Conservation (phyloP, 306 rosid species). For the Castanospermum australe region DNA sequence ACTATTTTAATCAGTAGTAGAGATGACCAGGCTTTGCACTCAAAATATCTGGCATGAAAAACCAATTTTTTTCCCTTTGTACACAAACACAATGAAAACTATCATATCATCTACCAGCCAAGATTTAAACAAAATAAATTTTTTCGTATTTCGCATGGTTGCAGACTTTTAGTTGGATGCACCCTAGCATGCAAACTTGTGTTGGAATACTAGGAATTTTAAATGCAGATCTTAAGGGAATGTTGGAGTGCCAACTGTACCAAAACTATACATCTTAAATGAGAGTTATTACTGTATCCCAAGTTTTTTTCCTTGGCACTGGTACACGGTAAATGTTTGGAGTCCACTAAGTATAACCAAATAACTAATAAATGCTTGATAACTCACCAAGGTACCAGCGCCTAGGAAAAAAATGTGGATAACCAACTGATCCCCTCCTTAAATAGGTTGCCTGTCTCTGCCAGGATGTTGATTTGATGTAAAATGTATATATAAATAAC, state of each 20-base stretch:
- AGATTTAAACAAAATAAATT: not conserved
- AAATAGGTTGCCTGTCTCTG: not conserved
- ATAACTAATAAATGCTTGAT: too few relatives aligned
- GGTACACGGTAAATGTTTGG: too few relatives aligned
- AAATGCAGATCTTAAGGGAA: not conserved
- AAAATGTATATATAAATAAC: not conserved
- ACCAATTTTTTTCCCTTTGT: not conserved
- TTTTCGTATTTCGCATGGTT: not conserved
- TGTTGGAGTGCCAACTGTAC: not conserved
- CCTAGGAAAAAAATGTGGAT: too few relatives aligned
- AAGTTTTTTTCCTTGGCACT: too few relatives aligned
- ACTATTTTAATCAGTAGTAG: too few relatives aligned
- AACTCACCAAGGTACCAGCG: too few relatives aligned
- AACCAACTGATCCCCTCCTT: too few relatives aligned
- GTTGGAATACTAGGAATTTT: not conserved
- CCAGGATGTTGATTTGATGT: not conserved
- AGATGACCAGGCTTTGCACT: not conserved
- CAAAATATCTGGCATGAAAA: not conserved
- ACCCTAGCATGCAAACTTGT: not conserved
- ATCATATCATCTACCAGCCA: not conserved
- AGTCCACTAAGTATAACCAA: too few relatives aligned
- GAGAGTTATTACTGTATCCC: too few relatives aligned
- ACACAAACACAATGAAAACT: not conserved
- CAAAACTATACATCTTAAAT: not conserved
- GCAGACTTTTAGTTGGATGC: slow-evolving; percentile 8